phyloP scores from a whole-genome alignment of 352 stramenopile genomes.

The Phytophthora idaei region DNA sequence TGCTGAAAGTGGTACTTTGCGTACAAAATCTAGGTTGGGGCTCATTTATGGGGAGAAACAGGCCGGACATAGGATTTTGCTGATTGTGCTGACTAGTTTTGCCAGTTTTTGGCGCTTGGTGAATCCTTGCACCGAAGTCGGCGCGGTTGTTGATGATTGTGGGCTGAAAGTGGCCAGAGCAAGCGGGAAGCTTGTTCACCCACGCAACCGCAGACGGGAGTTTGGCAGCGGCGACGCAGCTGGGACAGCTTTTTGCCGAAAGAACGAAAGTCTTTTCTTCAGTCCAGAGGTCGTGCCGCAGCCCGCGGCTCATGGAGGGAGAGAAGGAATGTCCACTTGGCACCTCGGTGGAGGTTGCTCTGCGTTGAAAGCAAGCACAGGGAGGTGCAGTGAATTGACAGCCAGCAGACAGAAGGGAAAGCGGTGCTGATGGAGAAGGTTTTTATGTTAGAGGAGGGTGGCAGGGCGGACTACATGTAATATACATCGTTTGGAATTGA shows the following conservation, averaged over 20 bases:
- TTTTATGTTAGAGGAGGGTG: too few relatives aligned
- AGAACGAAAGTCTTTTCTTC: conserved; percentile 4
- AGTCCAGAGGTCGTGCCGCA: conserved; percentile 6
- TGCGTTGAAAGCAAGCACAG: too few relatives aligned
- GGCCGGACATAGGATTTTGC: conserved; percentile 12
- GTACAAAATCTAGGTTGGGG: conserved; percentile 9
- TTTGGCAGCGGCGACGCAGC: too few relatives aligned
- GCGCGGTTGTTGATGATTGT: conserved; percentile 3
- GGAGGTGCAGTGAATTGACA: too few relatives aligned
- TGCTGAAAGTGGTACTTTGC: conserved; percentile 28
- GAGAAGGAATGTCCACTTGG: conserved; percentile 21
- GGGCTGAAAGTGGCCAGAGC: conserved; percentile 23
- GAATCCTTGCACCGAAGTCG: conserved; percentile 13
- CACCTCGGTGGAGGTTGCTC: neutral
- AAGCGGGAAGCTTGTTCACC: neutral
- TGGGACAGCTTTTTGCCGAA: too few relatives aligned
- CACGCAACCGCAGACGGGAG: conserved; percentile 22
- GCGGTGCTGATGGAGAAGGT: too few relatives aligned
- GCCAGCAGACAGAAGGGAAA: too few relatives aligned
- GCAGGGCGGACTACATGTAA: too few relatives aligned
- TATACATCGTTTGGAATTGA: too few relatives aligned
- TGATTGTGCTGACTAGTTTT: conserved; percentile 21
- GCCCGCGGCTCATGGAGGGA: conserved; percentile 5
- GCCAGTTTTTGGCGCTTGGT: conserved; percentile 4
- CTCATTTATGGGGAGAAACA: conserved; percentile 35